A percentile compares a stretch with the other conserved stretches of the same genome.
Conservation (phyloP, 768 basidiomycete genomes). For the Russula griseocarnosa region DNA sequence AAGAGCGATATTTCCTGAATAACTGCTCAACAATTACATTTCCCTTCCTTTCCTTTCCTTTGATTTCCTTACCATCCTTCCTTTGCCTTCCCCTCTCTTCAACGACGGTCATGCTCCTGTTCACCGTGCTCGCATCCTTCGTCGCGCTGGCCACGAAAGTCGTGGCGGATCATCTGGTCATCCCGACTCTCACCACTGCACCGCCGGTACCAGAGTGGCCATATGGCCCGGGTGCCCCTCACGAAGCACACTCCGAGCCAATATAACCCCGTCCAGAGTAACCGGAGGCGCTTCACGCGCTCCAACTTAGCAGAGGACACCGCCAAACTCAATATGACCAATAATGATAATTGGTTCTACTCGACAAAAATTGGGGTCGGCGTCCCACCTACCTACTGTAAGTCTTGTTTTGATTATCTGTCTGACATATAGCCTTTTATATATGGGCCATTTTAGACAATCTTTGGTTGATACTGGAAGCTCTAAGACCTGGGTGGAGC, state of each 20-base stretch:
- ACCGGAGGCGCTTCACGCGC: not conserved
- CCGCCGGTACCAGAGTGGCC: no score
- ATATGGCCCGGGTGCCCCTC: not conserved
- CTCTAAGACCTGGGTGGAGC: constrained; percentile 74
- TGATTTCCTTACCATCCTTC: no score
- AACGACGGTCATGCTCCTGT: not conserved
- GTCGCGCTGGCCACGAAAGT: not conserved
- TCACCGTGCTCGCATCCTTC: not conserved
- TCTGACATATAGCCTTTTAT: constrained; percentile 8
- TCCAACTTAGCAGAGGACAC: constrained; percentile 3
- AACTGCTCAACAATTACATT: not conserved
- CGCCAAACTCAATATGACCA: constrained; percentile 40
- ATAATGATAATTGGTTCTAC: constrained; percentile 45
- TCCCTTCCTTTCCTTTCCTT: no score
- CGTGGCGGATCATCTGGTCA: not conserved
- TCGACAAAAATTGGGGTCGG: constrained; percentile 44
- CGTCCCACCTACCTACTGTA: constrained; percentile 51
- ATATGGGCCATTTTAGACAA: constrained; percentile 37
- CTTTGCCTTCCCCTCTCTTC: no score
- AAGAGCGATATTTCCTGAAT: not conserved
- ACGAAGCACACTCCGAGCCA: not conserved
- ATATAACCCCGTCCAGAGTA: not conserved
- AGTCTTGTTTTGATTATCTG: constrained; percentile 19
- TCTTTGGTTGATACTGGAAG: constrained; percentile 63
- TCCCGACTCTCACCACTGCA: no score